A percentile compares a stretch with the other conserved stretches of the same genome.
Conservation (phyloP, 2,329 filamentous ascomycete species). For the Verticillium zaregamsianum region DNA sequence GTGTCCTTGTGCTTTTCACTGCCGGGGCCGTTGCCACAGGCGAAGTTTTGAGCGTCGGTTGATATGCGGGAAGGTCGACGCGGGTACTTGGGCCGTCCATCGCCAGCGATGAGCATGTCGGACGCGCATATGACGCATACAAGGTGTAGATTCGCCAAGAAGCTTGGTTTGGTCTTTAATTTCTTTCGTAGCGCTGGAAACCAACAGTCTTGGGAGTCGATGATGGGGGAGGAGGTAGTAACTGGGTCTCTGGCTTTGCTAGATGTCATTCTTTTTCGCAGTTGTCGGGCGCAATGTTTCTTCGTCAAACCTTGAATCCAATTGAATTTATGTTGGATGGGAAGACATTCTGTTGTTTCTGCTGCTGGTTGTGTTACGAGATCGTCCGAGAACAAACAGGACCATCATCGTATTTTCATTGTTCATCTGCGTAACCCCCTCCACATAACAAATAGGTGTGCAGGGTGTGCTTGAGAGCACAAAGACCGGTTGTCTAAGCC, state of each 20-base stretch:
- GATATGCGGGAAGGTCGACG: not conserved
- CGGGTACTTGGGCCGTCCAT: not conserved
- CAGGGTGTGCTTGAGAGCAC: too few relatives aligned
- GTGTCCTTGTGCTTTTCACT: not conserved
- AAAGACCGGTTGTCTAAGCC: too few relatives aligned
- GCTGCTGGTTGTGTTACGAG: too few relatives aligned
- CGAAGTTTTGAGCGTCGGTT: not conserved
- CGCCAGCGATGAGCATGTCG: not conserved
- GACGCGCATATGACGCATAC: not conserved
- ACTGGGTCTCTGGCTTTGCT: not conserved
- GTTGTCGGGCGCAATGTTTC: too few relatives aligned
- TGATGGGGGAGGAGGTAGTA: not conserved
- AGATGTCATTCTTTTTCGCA: too few relatives aligned
- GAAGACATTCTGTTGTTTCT: too few relatives aligned
- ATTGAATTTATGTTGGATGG: too few relatives aligned
- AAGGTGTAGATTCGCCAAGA: not conserved
- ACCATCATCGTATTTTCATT: too few relatives aligned
- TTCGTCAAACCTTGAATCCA: too few relatives aligned
- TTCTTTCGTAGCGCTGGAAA: not conserved
- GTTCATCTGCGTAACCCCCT: too few relatives aligned
- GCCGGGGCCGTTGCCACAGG: not conserved
- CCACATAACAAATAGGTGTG: too few relatives aligned
- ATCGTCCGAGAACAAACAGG: too few relatives aligned
- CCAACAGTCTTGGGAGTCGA: not conserved
- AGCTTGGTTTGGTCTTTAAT: not conserved